Evolutionary conservation across 176 grass and related monocot species (phyloP).

Genomic region (Musa acuminata): DNA sequence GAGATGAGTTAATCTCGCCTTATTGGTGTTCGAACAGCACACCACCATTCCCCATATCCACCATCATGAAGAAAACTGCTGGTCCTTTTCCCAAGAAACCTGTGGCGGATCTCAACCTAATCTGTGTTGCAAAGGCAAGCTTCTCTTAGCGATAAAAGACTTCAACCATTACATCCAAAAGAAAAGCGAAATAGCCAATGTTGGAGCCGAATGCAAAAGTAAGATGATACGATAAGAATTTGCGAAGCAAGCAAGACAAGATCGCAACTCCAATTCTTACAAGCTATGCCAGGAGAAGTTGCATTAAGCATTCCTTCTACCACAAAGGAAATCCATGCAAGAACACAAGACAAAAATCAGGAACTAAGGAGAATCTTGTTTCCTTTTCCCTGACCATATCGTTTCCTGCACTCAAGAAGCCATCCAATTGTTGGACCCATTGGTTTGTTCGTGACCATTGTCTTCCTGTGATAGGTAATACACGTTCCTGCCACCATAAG

Average conservation of each 20-base stretch:
- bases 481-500: constrained; percentile 19
- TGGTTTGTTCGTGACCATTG: constrained; percentile 23
- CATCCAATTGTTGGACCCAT: constrained; percentile 31
- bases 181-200: too few species aligned
- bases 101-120: too few species aligned
- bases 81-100: too few species aligned
- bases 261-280: not conserved
- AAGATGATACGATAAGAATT: not conserved
- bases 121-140: too few species aligned
- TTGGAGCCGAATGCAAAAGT: too few species aligned
- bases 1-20: too few species aligned
- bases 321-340: too few species aligned
- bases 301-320: not conserved
- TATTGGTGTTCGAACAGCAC: too few species aligned
- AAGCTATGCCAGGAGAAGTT: not conserved
- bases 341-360: not conserved
- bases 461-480: constrained; percentile 29
- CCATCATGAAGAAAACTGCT: too few species aligned
- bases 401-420: constrained; percentile 4
- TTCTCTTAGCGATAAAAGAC: too few species aligned
- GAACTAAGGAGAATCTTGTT: constrained; percentile 10
- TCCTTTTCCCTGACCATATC: not conserved
- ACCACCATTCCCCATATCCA: too few species aligned
- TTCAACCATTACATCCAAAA: too few species aligned
- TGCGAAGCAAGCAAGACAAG: not conserved